Percentiles rank a stretch among this genome's conserved stretches.
phyloP scores from a whole-genome alignment of 2,329 filamentous ascomycete genomes.

The Aspergillaceae sp. region DNA sequence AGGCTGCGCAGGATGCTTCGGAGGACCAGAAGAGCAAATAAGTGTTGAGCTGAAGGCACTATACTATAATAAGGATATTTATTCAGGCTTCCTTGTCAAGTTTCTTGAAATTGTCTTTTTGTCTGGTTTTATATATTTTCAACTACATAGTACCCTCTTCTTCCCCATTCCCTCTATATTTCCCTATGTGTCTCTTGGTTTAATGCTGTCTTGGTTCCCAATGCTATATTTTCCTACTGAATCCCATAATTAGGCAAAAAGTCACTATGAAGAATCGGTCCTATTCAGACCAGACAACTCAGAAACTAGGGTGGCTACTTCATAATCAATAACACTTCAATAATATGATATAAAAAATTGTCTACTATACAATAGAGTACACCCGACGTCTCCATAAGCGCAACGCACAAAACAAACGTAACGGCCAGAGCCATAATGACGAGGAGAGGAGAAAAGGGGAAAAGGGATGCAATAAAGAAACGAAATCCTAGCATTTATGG shows the following conservation, averaged over 20 bases:
- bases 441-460: neutral
- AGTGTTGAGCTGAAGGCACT: neutral
- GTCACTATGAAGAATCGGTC: no score
- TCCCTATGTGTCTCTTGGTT: no score
- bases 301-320: no score
- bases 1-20: constrained; percentile 5
- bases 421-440: neutral
- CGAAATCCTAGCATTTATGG: constrained; percentile 20
- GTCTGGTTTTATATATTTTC: neutral
- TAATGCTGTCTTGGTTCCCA: no score
- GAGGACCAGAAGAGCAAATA: constrained; percentile 16
- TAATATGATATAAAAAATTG: constrained; percentile 4
- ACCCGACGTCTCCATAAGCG: constrained; percentile 7
- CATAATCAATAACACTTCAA: neutral
- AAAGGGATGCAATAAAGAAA: constrained; percentile 1
- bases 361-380: constrained; percentile 23
- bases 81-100: neutral
- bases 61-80: no score
- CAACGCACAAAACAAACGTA: neutral
- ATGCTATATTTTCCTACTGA: no score
- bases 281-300: no score
- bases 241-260: no score
- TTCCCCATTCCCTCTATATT: no score
- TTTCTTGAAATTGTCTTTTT: constrained; percentile 1
- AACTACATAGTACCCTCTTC: no score